Conservation (phyloP, 2,329 filamentous ascomycete genomes). For the Penicillium sp. region DNA sequence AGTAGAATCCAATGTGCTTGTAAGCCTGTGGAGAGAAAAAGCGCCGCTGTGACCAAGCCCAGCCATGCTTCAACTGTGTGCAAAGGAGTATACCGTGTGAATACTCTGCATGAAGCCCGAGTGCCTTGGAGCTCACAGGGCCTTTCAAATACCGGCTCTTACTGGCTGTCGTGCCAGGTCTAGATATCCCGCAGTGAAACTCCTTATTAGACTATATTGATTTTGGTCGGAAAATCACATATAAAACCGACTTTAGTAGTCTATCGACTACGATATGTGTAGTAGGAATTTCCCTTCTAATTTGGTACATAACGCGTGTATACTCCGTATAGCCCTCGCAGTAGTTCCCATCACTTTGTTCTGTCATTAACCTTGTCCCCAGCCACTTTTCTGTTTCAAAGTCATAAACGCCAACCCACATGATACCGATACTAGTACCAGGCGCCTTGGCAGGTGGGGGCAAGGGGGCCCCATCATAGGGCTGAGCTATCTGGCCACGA, state of each 20-base stretch:
- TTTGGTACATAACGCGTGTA: not conserved
- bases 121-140: too few relatives aligned
- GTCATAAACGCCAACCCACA: conserved; percentile 13
- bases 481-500: conserved; percentile 14
- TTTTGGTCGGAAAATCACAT: conserved; percentile 1
- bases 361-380: not conserved
- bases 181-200: conserved; percentile 21
- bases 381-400: conserved; percentile 6
- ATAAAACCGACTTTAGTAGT: not conserved
- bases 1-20: too few relatives aligned
- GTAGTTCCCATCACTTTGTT: not conserved
- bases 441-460: conserved; percentile 22
- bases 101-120: too few relatives aligned
- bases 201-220: conserved; percentile 20
- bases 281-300: not conserved
- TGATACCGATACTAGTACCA: not conserved
- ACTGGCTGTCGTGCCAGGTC: conserved; percentile 15
- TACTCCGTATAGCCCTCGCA: not conserved
- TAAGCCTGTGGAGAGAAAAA: too few relatives aligned
- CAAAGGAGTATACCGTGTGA: too few relatives aligned
- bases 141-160: too few relatives aligned
- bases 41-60: too few relatives aligned
- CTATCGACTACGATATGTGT: not conserved
- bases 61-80: too few relatives aligned
- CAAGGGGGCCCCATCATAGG: conserved; percentile 12